Evolutionary conservation across 2,329 filamentous ascomycete genomes (phyloP).

Genomic region (Phaeosphaeria sp.): DNA sequence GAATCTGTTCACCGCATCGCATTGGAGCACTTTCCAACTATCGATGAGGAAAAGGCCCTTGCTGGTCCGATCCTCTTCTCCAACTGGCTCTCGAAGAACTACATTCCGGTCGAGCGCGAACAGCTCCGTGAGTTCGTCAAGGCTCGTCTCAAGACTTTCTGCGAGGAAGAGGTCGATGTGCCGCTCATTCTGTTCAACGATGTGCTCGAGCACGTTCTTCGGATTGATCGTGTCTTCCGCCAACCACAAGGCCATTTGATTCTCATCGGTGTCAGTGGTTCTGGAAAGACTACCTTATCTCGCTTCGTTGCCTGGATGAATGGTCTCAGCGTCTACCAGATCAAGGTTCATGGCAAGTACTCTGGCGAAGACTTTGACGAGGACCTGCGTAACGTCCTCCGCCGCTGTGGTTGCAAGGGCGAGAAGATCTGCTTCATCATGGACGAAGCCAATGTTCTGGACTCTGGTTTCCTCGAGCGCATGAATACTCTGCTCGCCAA

Average conservation of each 20-base stretch:
- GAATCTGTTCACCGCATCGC: slow-evolving; percentile 87
- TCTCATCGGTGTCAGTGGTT: slow-evolving; percentile 96
- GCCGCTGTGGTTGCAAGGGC: slow-evolving; percentile 93
- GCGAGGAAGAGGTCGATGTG: slow-evolving; percentile 98
- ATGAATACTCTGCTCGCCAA: slow-evolving; percentile 99
- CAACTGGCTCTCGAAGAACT: slow-evolving; percentile 99
- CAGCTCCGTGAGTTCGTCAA: slow-evolving; percentile 97
- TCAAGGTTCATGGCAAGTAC: slow-evolving; percentile 99
- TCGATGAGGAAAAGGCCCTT: slow-evolving; percentile 87
- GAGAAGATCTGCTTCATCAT: slow-evolving; percentile 99
- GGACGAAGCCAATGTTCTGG: slow-evolving; percentile 98
- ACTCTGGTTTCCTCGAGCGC: slow-evolving; percentile 97
- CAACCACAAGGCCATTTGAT: slow-evolving; percentile 98
- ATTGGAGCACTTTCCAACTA: slow-evolving; percentile 90
- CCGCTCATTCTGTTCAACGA: slow-evolving; percentile 99
- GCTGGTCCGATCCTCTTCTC: slow-evolving; percentile 96
- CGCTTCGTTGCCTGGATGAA: slow-evolving; percentile 99
- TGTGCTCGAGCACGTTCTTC: slow-evolving; percentile 94
- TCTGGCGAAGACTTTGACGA: slow-evolving; percentile 99
- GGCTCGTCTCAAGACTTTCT: slow-evolving; percentile 95
- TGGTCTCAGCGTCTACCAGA: slow-evolving; percentile 97
- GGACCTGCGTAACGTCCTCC: slow-evolving; percentile 90
- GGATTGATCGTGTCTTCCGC: slow-evolving; percentile 97
- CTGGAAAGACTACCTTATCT: slow-evolving; percentile 97
- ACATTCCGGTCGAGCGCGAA: slow-evolving; percentile 94